Percentiles rank a stretch among this genome's conserved stretches.
phyloP scores from a whole-genome alignment of 805 yeast genomes.

The Lipomyces chichibuensis region DNA sequence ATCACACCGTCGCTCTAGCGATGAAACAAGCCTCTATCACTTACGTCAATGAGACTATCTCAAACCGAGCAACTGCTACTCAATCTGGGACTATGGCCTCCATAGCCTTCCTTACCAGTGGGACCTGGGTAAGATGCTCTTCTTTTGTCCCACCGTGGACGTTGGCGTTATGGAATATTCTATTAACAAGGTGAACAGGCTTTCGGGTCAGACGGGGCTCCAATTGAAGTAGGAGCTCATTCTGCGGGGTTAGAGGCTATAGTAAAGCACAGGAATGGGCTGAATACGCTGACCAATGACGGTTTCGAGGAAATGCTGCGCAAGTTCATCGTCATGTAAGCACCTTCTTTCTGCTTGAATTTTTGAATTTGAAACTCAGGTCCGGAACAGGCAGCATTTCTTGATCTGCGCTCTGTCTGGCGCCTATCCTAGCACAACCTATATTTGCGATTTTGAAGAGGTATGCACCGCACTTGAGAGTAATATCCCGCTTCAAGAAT shows the following conservation, averaged over 20 bases:
- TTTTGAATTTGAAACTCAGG: neutral
- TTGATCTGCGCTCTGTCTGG: neutral
- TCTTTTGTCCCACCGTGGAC: neutral
- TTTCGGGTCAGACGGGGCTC: neutral
- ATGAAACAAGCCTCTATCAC: neutral
- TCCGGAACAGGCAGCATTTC: neutral
- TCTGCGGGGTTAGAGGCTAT: slow-evolving; percentile 1
- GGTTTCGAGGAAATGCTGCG: neutral
- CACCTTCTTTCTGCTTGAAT: neutral
- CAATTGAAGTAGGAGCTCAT: neutral
- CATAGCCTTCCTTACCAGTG: neutral
- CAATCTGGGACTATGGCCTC: neutral
- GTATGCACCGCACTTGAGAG: neutral
- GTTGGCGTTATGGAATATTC: neutral
- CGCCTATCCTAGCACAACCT: neutral
- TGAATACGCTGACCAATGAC: neutral
- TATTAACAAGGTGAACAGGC: neutral
- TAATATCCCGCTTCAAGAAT: neutral
- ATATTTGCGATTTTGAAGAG: neutral
- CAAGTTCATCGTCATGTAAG: neutral
- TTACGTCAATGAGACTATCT: neutral
- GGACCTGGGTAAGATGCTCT: neutral
- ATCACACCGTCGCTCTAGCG: neutral
- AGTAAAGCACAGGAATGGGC: neutral
- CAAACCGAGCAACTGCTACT: neutral